Base-by-base conservation (phyloP, 352 stramenopile genomes). In the Hyaloperonospora brassicae region DNA sequence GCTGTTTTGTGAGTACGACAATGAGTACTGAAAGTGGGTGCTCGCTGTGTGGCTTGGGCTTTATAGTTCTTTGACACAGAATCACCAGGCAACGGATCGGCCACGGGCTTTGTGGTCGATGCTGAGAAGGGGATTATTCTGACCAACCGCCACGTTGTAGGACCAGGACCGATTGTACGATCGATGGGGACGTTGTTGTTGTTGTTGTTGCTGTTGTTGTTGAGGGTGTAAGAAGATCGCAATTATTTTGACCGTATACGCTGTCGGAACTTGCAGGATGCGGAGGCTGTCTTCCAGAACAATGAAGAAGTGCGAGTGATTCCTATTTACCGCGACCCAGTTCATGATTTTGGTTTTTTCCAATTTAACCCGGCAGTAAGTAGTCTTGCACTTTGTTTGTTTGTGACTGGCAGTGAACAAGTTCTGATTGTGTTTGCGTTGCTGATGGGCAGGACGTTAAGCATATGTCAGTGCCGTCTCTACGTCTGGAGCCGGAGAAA, bases 341-440 rank as follows among this genome's bases (percentile, higher is more conserved):
- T 97, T 13, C 90, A 97, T 61, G 90, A 97, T 66, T 97, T 97
- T 75, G 89, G 86, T 21, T 95, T 97, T 24, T 93, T 93, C 65
- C 76, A 90, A 52, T 97, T 95, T 55, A 78, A 95, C 35, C 87
- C 87, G 22, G 63, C 62, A 57, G 81, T 91, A 65, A 54, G 62
- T 36, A 22, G 41, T 36, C 36, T 21, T 51, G 1, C 31, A 41
- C 31, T 3, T 21, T 51, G 13, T 44, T 21, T 22, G 4, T 21
- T 21, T 50, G 30, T 42, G 14, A 30, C n/a, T 42, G 4, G n/a
- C 25, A 30, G 25, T 8, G 42, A 7, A 23, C 23, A 39, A n/a
- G 40, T 49, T 11, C 22, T 52, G 31, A 50, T 39, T 27, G 27
- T 34, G n/a, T 48, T 4, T 47, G 30, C 17, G 17, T 12, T 34